phyloP scores from a whole-genome alignment of 2,329 filamentous ascomycete species.

The Aspergillus hortae region DNA sequence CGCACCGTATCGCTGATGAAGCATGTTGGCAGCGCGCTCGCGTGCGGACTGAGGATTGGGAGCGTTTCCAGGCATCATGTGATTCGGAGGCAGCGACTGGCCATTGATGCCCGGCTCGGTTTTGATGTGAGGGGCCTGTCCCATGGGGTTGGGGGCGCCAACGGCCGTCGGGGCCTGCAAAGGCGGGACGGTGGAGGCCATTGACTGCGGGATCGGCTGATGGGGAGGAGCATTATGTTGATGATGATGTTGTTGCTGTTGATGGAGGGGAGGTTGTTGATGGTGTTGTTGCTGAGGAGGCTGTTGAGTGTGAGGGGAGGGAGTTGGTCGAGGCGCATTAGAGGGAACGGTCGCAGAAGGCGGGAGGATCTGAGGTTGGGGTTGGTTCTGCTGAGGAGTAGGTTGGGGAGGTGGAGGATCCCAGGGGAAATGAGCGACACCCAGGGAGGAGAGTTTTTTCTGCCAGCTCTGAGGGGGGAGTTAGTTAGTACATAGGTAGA shows the following conservation, averaged over 20 bases:
- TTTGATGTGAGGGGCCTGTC: constrained; percentile 47
- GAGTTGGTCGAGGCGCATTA: constrained; percentile 40
- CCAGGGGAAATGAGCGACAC: constrained; percentile 90
- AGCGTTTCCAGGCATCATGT: constrained; percentile 27
- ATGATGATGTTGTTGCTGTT: constrained; percentile 32
- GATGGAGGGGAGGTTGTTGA: constrained; percentile 15
- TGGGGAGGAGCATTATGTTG: constrained; percentile 29
- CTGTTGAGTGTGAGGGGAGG: constrained; percentile 22
- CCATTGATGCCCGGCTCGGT: constrained; percentile 47
- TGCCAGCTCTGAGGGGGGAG: constrained; percentile 73
- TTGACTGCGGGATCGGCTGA: constrained; percentile 33
- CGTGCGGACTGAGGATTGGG: constrained; percentile 48
- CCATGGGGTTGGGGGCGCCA: constrained; percentile 24
- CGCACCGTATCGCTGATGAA: constrained; percentile 48
- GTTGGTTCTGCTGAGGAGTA: constrained; percentile 38
- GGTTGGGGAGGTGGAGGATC: constrained; percentile 73
- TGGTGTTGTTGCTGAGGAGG: constrained; percentile 18
- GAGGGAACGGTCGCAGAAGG: constrained; percentile 41
- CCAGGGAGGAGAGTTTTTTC: constrained; percentile 77
- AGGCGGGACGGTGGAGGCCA: constrained; percentile 24
- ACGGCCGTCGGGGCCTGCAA: constrained; percentile 19
- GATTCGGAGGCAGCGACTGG: constrained; percentile 31
- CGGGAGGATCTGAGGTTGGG: constrained; percentile 35
- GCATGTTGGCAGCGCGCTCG: constrained; percentile 51
- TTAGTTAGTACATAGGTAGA: not conserved